Evolutionary conservation across 1,284 basidiomycete species (phyloP).

Genomic region (Ganoderma resinaceum): DNA sequence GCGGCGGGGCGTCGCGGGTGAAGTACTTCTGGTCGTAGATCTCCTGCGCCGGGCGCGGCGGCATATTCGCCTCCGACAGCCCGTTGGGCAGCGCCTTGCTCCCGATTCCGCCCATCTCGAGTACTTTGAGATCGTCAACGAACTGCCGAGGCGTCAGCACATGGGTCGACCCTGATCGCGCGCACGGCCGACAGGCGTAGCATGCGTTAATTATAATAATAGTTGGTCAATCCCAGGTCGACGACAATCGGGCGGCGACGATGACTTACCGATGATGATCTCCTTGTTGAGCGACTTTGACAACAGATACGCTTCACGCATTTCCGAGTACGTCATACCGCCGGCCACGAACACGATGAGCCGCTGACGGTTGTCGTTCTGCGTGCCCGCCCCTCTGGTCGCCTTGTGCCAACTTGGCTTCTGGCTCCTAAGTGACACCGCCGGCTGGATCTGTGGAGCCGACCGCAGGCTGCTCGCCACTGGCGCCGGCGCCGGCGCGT

Average conservation of each 20-base stretch:
- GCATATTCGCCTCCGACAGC: conserved; percentile 57
- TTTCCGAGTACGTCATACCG: conserved; percentile 96
- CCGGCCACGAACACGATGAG: conserved; percentile 93
- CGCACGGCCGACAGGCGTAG: neutral
- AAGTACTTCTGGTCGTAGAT: conserved; percentile 83
- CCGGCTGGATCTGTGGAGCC: conserved; percentile 43
- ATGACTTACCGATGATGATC: conserved; percentile 82
- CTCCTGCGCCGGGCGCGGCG: conserved; percentile 65
- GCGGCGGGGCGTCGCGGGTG: conserved; percentile 65
- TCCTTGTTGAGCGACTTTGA: conserved; percentile 84
- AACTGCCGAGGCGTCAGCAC: conserved; percentile 85
- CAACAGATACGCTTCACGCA: conserved; percentile 87
- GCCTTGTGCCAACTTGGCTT: conserved; percentile 88
- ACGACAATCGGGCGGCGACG: neutral
- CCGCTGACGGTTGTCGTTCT: conserved; percentile 76
- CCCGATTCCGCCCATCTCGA: conserved; percentile 81
- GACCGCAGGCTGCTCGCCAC: conserved; percentile 51
- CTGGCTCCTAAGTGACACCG: conserved; percentile 81
- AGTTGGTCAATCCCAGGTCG: neutral
- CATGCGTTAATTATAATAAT: neutral
- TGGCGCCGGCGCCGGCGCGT: conserved; percentile 68
- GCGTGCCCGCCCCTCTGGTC: conserved; percentile 56
- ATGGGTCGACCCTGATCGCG: conserved; percentile 86
- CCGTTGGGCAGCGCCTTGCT: conserved; percentile 80
- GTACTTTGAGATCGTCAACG: conserved; percentile 84